Evolutionary conservation across 2,329 filamentous ascomycete species (phyloP).

Genomic region (Didymosphaeria variabile): DNA sequence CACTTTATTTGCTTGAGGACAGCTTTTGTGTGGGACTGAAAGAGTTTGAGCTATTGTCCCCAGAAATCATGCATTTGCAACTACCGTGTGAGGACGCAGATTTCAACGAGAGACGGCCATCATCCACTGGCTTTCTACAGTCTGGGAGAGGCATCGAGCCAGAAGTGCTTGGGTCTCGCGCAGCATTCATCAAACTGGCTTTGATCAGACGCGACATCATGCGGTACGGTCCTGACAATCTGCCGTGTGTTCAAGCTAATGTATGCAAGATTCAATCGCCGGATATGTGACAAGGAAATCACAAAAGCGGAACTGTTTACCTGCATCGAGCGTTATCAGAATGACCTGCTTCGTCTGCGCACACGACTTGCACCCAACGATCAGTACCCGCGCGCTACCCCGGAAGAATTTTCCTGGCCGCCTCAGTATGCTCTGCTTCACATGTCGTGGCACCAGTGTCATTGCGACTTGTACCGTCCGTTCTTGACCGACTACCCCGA

Average conservation of each 20-base stretch:
- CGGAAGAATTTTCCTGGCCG: background rate
- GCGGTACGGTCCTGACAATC: background rate
- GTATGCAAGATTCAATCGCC: background rate
- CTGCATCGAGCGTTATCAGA: conserved; percentile 3
- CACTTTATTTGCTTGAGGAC: conserved; percentile 6
- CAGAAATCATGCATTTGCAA: conserved; percentile 4
- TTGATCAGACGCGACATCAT: conserved; percentile 6
- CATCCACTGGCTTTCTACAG: conserved; percentile 1
- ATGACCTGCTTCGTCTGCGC: conserved; percentile 3
- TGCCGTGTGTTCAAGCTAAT: background rate
- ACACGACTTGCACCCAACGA: conserved; percentile 2
- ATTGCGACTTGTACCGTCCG: conserved; percentile 7
- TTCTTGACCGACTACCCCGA: conserved; percentile 6
- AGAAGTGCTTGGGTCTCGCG: conserved; percentile 4
- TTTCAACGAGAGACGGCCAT: background rate
- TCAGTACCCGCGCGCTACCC: conserved; percentile 7
- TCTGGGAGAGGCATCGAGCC: conserved; percentile 8
- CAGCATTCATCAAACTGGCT: conserved; percentile 2
- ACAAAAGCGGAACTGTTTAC: conserved; percentile 2
- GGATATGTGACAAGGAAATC: conserved; percentile 7
- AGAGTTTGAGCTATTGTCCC: conserved; percentile 5
- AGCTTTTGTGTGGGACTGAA: conserved; percentile 6
- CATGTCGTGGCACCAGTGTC: conserved; percentile 8
- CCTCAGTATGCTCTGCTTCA: conserved; percentile 9
- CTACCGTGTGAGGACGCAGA: conserved; percentile 8